A percentile compares a stretch with the other conserved stretches of the same genome.
These are phyloP conservation scores for Ophiostoma sp. DNA, from an alignment of 2,329 filamentous ascomycete species.

Conservation along the genomic window DNA sequence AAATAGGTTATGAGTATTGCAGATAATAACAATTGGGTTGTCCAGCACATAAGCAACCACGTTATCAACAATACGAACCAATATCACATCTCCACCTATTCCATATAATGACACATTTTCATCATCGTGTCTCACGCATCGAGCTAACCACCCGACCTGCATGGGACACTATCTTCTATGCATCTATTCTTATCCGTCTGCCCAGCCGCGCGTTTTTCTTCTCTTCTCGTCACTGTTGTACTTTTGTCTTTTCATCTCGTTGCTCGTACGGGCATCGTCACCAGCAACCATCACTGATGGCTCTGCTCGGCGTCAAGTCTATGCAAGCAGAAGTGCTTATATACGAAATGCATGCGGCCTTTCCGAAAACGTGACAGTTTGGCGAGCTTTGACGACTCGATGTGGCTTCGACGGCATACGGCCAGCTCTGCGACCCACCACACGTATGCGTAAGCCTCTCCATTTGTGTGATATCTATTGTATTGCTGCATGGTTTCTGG, in stretches of 20 bases:
- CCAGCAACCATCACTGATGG: neutral
- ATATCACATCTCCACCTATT: neutral
- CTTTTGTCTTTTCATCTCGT: neutral
- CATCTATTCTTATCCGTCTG: neutral
- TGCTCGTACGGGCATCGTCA: neutral
- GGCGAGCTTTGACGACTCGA: neutral
- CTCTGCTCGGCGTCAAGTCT: neutral
- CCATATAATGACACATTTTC: neutral
- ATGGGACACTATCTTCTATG: neutral
- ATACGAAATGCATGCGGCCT: neutral
- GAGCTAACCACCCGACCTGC: neutral
- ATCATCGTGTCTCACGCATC: neutral
- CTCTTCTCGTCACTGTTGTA: neutral
- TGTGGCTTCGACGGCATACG: neutral
- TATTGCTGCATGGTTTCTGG: neutral
- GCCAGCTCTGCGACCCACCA: neutral
- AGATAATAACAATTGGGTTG: too few relatives aligned
- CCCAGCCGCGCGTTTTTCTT: neutral
- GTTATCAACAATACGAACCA: neutral
- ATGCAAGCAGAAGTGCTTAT: neutral
- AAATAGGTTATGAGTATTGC: too few relatives aligned
- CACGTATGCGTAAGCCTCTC: conserved; percentile 2
- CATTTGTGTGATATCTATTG: neutral
- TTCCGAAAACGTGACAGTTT: neutral
- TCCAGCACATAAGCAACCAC: too few relatives aligned